These are phyloP conservation scores for Brassica incana DNA, from an alignment of 345 rosid species.

Conservation along the genomic window DNA sequence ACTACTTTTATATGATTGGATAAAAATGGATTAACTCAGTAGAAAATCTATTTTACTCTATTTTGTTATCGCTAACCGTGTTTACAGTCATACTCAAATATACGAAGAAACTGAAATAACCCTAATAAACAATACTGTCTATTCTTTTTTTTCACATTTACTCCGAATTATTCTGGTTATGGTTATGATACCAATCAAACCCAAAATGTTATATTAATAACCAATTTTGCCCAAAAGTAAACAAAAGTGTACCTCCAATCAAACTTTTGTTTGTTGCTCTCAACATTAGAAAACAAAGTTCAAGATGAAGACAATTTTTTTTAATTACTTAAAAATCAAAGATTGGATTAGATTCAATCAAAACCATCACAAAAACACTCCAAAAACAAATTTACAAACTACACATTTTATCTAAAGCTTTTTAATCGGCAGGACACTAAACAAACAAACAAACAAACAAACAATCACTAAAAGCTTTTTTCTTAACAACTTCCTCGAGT, in stretches of 20 bases:
- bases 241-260: not conserved
- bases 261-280: not conserved
- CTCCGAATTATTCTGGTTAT: too few relatives aligned
- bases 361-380: conserved; percentile 1
- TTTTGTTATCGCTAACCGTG: too few relatives aligned
- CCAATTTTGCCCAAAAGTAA: not conserved
- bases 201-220: too few relatives aligned
- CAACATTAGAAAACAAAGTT: not conserved
- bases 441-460: conserved; percentile 10
- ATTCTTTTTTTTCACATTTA: too few relatives aligned
- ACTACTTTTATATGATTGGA: too few relatives aligned
- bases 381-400: conserved; percentile 33
- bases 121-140: too few relatives aligned
- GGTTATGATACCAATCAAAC: too few relatives aligned
- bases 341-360: conserved; percentile 21
- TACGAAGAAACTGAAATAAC: too few relatives aligned
- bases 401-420: conserved; percentile 18
- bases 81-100: too few relatives aligned
- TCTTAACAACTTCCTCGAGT: conserved; percentile 20
- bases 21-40: too few relatives aligned
- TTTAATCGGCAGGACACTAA: conserved; percentile 14
- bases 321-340: not conserved
- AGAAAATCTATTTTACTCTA: too few relatives aligned
- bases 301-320: not conserved
- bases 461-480: conserved; percentile 2